Evolutionary conservation across 2,329 filamentous ascomycete genomes (phyloP), one percentile per base, ranked within the genome.

Genomic region (Neonectria punicea): DNA sequence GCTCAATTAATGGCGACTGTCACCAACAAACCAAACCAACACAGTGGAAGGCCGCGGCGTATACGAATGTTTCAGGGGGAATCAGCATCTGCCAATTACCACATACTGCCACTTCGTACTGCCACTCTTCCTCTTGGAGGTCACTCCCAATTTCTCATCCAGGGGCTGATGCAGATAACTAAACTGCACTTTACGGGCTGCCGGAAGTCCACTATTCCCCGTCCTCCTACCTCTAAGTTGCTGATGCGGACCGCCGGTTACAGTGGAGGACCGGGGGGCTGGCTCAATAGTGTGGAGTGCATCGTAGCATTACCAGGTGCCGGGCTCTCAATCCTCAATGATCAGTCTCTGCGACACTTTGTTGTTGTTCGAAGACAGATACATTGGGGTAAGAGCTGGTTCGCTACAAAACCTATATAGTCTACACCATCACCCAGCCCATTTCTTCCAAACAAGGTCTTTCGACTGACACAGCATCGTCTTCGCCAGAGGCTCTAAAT

Each of bases 121-220:
- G 8, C 46, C 32, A 10, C 44, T 22, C 50, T 53, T 36, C 47
- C 39, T 53, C 54, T 43, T 9, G 8, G 10, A 36, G 22, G 41
- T 25, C 49, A 34, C 32, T 43, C 49, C 43, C 32, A 63, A 63
- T 63, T 53, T 63, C 50, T 63, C 20, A 14, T 41, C 53, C 61
- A 63, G 61, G 61, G 61, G 55, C 53, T 62, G 60, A 61, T 43
- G 43, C 53, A 18, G 53, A 63, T 59, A 63, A 55, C 55, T 50
- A 59, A 43, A 56, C 55, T 28, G 47, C 28, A 25, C 32, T 63
- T 57, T 50, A 53, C 53, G 53, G 59, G 54, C 25, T 57, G 53
- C 46, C 56, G 59, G 32, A 34, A 61, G 30, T 34, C 58, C 58
- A 44, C 58, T 55, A 10, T 46, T 39, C 51, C 44, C 51, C 51